Evolutionary conservation across 768 basidiomycete species (phyloP).

Genomic region (Mrakia gelida): DNA sequence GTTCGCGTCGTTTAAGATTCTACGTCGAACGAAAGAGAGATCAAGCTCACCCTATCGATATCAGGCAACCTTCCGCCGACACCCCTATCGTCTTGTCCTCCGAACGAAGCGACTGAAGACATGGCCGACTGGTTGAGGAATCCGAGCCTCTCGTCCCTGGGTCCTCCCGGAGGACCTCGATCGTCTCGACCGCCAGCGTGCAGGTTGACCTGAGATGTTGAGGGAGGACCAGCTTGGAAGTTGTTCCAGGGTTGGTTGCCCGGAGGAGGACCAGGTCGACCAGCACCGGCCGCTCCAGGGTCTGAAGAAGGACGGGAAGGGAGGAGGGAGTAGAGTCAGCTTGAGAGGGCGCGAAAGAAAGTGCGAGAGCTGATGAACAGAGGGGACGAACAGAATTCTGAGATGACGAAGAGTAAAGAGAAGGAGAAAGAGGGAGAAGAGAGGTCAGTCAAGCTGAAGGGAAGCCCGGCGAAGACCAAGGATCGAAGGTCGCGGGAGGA

Average conservation of each 20-base stretch:
- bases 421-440: background rate
- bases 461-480: background rate
- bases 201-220: constrained; percentile 24
- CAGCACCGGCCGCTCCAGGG: constrained; percentile 4
- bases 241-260: constrained; percentile 27
- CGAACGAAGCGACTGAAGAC: background rate
- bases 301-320: background rate
- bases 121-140: constrained; percentile 22
- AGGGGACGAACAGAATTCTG: background rate
- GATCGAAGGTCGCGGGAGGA: background rate
- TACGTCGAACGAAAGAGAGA: background rate
- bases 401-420: background rate
- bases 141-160: constrained; percentile 12
- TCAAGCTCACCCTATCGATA: constrained; percentile 12
- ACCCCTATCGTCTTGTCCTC: background rate
- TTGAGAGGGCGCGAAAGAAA: background rate
- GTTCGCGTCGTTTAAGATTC: background rate
- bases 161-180: background rate
- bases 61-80: constrained; percentile 1
- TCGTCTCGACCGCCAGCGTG: constrained; percentile 18
- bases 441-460: background rate
- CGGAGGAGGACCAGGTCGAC: background rate
- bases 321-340: background rate
- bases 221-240: constrained; percentile 19
- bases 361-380: background rate